Evolutionary conservation across 306 rosid genomes (phyloP), one percentile per base, ranked within the genome.

Genomic region (Fagus crenata): DNA sequence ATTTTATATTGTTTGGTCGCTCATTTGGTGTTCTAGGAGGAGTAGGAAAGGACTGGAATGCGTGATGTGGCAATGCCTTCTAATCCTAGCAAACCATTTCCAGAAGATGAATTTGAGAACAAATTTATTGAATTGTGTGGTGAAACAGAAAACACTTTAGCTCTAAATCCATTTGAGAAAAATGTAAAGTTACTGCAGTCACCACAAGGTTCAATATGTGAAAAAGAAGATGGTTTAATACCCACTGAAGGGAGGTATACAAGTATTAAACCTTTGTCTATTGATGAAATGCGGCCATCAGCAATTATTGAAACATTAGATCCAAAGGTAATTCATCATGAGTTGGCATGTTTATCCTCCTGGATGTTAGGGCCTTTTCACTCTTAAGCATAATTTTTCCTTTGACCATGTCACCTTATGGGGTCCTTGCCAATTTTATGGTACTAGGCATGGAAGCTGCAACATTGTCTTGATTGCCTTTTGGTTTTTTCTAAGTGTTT

Each of bases 51-150:
- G 76, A 85, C 86, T 39, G 92, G 93, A 75, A 75, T 87, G 77
- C 82, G 72, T 35, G 90, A 82, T 80, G 77, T 64, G 68, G 81
- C 82, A 73, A 43, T 87, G 72, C 83, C 79, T 80, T 82, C 85
- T 79, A 92, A 88, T 88, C 84, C 88, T 51, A 79, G 85, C 67
- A 90, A 88, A 86, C 98, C 97, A 75, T 86, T 72, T 41, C 86
- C 97, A 42, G 85, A 86, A 83, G 92, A 88, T 82, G 93, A 89
- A 71, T 88, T 80, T 51, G 81, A 81, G 76, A 81, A 84, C 73
- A 88, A 75, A 71, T 42, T 87, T 84, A 39, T 68, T 63, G 89
- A 89, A 75, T 73, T 87, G 75, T 88, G 81, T 56, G 56, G 73
- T 80, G 88, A 81, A 69, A 82, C 82, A 75, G 36, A 42, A 42